Base-by-base conservation (phyloP, 2,329 filamentous ascomycete species). In the Alternaria sp. region DNA sequence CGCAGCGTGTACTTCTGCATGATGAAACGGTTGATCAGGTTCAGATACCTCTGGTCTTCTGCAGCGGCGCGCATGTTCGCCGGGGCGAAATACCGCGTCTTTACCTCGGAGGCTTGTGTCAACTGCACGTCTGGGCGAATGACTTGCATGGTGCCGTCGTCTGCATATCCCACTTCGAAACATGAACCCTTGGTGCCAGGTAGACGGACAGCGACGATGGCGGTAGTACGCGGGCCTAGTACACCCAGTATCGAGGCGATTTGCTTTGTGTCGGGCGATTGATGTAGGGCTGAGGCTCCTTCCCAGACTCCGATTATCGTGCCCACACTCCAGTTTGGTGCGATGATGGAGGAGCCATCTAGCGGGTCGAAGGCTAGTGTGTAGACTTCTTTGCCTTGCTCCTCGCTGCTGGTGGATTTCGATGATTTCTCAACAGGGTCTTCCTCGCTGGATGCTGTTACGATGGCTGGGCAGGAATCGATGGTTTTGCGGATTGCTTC, bases 311-410 rank as follows among this genome's bases (percentile, higher is more conserved):
- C 87, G 15, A 89, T 77, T 61, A 90, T 90, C 50, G 86, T 89
- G 73, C 86, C 77, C 8, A 79, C 77, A 3, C 74, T 74, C 77
- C 77, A 79, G 60, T 79, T 79, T 12, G 77, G 73, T 3, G 74
- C 73, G 52, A 79, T 79, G 63, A 90, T 90, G 50, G 87, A 89
- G 74, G 85, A 88, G 11, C 88, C 88, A 67, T 90, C 88, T 0
- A 90, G 83, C 0, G 88, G 88, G 67, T 90, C 88, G 67, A 90
- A 90, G 0, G 87, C 87, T 9, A 89, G 77, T 0, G 87, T 85
- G 76, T 90, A 90, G 30, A 52, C 19, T 52, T 52, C 26, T 11
- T 32, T 10, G 58, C 68, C 26, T 10, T 56, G 79, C 67, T 36
- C 75, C 21, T 62, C 76, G 75, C 75, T 13, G 11, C 28, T 25